Base-by-base conservation (phyloP, 805 yeast genomes). In the Limtongozyma cylindracea region DNA sequence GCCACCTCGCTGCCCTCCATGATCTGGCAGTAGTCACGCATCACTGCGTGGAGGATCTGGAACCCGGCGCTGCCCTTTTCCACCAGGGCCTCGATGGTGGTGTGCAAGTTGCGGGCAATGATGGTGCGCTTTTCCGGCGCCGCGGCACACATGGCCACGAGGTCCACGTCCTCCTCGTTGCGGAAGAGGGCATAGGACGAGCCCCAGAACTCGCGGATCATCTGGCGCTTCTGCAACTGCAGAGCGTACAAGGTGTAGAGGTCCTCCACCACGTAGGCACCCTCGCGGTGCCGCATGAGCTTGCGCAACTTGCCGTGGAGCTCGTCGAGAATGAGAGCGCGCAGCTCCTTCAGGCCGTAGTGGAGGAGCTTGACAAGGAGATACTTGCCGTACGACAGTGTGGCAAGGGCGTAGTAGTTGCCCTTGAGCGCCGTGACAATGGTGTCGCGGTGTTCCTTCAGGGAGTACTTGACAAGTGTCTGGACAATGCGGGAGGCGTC, bases 221-320 rank as follows among this genome's bases (percentile, higher is more conserved):
- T 82, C 47, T 77, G 93, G 25, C 64, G 62, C 44, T 64, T 74
- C 47, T 84, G 96, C 29, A 69, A 76, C 15, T 71, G 60, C 12
- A 78, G 64, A 8, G 94, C 65, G 44, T 82, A 84, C 25, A 80
- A 61, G 12, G 77, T 76, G 40, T 56, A 84, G 37, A 77, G 55
- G 54, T 84, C 98, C 47, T 84, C 96, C 31, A 82, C 80, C 18
- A 84, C 96, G 37, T 84, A 80, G 9, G 96, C 96, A 47, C 95
- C 98, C 56, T 84, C 96, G 50, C 74, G 71, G 49, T 84, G 95
- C 54, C 91, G 68, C 88, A 84, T 78, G 26, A 84, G 54, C 47
- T 78, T 84, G 43, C 94, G 61, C 37, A 77, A 61, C 34, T 70
- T 69, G 22, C 98, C 98, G 38, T 80, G 92, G 31, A 84, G 56